These are phyloP conservation scores for Nicotiana knightiana DNA, from an alignment of 257 asterid genomes.

Conservation along the genomic window DNA sequence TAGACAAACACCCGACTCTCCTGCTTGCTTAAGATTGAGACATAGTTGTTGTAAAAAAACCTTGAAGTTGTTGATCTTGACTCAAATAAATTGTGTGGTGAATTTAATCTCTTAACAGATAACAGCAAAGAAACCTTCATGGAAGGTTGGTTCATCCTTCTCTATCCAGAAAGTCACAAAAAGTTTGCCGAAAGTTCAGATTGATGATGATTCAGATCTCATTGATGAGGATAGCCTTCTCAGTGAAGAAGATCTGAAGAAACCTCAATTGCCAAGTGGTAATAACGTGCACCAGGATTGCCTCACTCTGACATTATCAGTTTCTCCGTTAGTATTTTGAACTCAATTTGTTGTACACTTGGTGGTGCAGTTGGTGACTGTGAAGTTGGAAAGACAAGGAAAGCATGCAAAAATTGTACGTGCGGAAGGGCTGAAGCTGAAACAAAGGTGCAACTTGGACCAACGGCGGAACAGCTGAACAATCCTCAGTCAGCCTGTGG, in stretches of 20 bases:
- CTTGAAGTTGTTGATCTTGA: neutral
- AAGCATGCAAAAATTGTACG: constrained; percentile 89
- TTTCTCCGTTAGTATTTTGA: neutral
- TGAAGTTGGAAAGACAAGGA: constrained; percentile 78
- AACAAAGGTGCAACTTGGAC: constrained; percentile 80
- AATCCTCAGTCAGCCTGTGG: constrained; percentile 98
- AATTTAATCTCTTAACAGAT: constrained; percentile 31
- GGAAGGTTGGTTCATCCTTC: constrained; percentile 92
- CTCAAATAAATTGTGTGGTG: neutral
- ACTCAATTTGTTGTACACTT: neutral
- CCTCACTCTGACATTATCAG: constrained; percentile 1
- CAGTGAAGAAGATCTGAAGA: constrained; percentile 84
- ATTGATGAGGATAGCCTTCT: constrained; percentile 96
- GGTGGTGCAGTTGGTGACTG: constrained; percentile 53
- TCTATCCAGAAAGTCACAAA: constrained; percentile 48
- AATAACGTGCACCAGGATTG: constrained; percentile 8
- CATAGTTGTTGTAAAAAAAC: neutral
- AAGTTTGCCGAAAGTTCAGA: constrained; percentile 58
- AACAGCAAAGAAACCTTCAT: constrained; percentile 72
- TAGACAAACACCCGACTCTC: neutral
- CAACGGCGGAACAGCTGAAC: constrained; percentile 59
- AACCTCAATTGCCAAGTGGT: constrained; percentile 77
- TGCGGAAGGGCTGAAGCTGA: constrained; percentile 96
- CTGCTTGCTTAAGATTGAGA: neutral
- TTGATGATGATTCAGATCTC: constrained; percentile 77